A percentile compares a stretch with the other conserved stretches of the same genome.
These are phyloP conservation scores for Leccinum rimulosum DNA, from an alignment of 768 basidiomycete species.

Conservation along the genomic window DNA sequence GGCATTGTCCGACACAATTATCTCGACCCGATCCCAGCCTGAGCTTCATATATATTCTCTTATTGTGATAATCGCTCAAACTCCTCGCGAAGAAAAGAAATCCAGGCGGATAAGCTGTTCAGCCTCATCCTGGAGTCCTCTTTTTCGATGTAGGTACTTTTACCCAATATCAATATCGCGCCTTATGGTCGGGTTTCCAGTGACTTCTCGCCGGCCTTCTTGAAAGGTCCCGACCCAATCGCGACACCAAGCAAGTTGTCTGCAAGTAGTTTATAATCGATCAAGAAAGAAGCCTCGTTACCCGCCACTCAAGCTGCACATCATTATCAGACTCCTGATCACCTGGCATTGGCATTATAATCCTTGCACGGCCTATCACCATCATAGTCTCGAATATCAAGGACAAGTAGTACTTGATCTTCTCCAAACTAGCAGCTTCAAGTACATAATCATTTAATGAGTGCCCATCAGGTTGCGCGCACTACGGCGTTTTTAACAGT, in stretches of 20 bases:
- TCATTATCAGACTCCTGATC: no score
- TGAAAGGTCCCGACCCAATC: background rate
- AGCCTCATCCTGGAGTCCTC: background rate
- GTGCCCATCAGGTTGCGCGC: no score
- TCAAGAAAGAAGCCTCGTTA: background rate
- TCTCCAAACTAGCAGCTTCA: no score
- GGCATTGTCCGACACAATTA: background rate
- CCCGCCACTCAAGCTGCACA: no score
- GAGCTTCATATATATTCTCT: background rate
- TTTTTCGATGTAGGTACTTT: background rate
- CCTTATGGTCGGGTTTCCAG: background rate
- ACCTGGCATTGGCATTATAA: no score
- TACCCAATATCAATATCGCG: background rate
- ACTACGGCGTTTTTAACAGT: no score
- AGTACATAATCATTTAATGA: no score
- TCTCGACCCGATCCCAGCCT: no score
- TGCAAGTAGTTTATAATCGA: background rate
- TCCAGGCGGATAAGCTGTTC: background rate
- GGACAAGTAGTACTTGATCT: no score
- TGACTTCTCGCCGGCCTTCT: background rate
- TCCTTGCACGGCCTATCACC: no score
- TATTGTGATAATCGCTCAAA: background rate
- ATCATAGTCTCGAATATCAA: no score
- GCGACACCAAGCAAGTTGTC: background rate
- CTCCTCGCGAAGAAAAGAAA: background rate